These are phyloP conservation scores for Talaromyces islandicus DNA, from an alignment of 2,329 filamentous ascomycete genomes.

Conservation along the genomic window DNA sequence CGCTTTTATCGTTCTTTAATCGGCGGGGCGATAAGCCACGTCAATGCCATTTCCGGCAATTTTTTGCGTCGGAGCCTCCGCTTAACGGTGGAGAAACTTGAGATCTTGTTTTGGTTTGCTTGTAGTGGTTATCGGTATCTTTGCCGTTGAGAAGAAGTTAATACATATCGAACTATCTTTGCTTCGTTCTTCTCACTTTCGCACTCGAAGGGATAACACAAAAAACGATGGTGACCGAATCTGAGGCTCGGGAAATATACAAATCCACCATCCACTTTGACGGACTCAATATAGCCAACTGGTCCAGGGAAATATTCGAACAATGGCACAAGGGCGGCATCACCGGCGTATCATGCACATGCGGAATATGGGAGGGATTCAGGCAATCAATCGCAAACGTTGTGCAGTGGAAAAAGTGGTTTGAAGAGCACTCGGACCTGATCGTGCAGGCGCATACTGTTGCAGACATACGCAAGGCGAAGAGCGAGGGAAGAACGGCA, in stretches of 20 bases:
- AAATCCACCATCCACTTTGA: conserved; percentile 35
- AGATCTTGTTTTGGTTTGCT: too few relatives aligned
- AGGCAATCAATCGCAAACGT: conserved; percentile 34
- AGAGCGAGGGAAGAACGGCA: conserved; percentile 31
- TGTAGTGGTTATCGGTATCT: too few relatives aligned
- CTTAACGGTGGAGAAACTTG: neutral
- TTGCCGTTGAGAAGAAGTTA: too few relatives aligned
- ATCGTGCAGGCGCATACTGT: conserved; percentile 34
- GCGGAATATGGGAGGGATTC: conserved; percentile 36
- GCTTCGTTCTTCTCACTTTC: neutral
- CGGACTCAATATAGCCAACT: conserved; percentile 38
- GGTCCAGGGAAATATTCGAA: conserved; percentile 34
- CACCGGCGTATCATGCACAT: conserved; percentile 38
- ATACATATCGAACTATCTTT: neutral
- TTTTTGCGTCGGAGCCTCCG: neutral
- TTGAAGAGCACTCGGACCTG: conserved; percentile 35
- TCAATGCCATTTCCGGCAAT: neutral
- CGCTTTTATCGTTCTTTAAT: neutral
- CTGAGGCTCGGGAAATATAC: conserved; percentile 32
- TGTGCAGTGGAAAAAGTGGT: conserved; percentile 40
- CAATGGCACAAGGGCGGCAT: conserved; percentile 35
- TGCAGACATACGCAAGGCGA: conserved; percentile 32
- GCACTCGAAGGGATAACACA: neutral
- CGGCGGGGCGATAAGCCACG: neutral
- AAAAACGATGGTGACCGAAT: conserved; percentile 28